These are phyloP conservation scores for Hemileccinum impolitum DNA, from an alignment of 768 basidiomycete genomes.

Conservation along the genomic window DNA sequence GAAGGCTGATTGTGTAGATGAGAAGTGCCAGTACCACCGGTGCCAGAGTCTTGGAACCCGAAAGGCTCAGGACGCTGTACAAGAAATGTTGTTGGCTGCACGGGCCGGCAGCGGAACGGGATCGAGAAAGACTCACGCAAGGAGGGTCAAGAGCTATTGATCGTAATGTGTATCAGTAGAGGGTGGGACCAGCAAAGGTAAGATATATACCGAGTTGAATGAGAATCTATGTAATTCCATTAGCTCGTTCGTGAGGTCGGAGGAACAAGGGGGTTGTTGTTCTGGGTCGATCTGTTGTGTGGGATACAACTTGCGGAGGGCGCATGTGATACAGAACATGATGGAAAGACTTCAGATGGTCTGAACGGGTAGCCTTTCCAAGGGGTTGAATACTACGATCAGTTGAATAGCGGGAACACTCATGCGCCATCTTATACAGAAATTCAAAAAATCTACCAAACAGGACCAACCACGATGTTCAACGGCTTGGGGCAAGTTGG, in stretches of 20 bases:
- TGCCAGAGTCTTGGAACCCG: constrained; percentile 1
- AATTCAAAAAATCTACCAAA: too few relatives aligned
- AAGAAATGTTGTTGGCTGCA: not conserved
- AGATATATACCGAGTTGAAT: constrained; percentile 13
- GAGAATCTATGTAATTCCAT: constrained; percentile 7
- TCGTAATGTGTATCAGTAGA: not conserved
- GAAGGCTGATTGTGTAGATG: constrained; percentile 17
- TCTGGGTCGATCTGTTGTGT: too few relatives aligned
- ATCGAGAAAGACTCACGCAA: constrained; percentile 6
- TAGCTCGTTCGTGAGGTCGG: too few relatives aligned
- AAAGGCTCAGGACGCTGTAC: constrained; percentile 13
- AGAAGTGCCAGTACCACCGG: constrained; percentile 14
- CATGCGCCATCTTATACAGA: too few relatives aligned
- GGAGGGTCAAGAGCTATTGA: constrained; percentile 12
- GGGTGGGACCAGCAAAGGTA: not conserved
- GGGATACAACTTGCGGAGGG: not conserved
- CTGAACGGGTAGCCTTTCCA: too few relatives aligned
- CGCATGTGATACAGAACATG: constrained; percentile 10
- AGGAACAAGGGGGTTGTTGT: too few relatives aligned
- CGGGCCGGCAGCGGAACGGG: not conserved
- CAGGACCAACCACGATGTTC: too few relatives aligned
- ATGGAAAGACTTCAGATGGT: constrained; percentile 20
- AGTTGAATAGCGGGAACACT: too few relatives aligned
- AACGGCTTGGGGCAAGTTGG: too few relatives aligned
- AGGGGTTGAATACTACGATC: too few relatives aligned